These are phyloP conservation scores for Amanita rubescens DNA, from an alignment of 768 basidiomycete genomes.

Conservation along the genomic window DNA sequence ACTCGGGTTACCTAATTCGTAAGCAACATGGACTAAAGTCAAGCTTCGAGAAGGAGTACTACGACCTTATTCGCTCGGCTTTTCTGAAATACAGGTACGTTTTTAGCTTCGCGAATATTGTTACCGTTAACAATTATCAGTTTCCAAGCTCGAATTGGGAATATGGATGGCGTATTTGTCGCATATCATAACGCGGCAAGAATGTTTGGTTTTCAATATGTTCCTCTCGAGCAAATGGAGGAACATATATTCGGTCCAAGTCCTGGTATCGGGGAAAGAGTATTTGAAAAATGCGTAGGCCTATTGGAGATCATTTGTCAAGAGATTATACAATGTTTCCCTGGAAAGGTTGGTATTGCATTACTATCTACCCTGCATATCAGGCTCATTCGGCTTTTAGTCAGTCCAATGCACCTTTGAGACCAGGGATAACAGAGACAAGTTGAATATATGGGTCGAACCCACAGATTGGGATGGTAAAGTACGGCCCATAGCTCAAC, in stretches of 20 bases:
- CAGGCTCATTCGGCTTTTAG: slow-evolving; percentile 20
- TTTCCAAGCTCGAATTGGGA: slow-evolving; percentile 92
- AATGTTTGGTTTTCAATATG: slow-evolving; percentile 92
- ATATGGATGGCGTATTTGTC: slow-evolving; percentile 92
- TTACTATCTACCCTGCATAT: not conserved
- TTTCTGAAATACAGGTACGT: slow-evolving; percentile 87
- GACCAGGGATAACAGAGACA: slow-evolving; percentile 32
- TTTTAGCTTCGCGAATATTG: not conserved
- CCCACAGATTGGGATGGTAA: slow-evolving; percentile 42
- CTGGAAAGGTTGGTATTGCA: slow-evolving; percentile 44
- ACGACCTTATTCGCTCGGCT: slow-evolving; percentile 88
- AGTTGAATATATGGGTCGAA: slow-evolving; percentile 62
- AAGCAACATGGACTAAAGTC: slow-evolving; percentile 52
- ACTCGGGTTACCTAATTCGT: slow-evolving; percentile 71
- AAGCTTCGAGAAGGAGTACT: slow-evolving; percentile 92
- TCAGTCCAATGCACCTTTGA: slow-evolving; percentile 58
- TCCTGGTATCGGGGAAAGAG: slow-evolving; percentile 52
- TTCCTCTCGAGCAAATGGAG: slow-evolving; percentile 86
- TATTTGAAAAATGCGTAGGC: slow-evolving; percentile 69
- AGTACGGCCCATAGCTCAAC: slow-evolving; percentile 45
- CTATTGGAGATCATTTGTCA: slow-evolving; percentile 63
- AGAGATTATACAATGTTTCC: slow-evolving; percentile 53
- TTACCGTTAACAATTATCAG: slow-evolving; percentile 26
- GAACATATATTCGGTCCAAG: slow-evolving; percentile 58
- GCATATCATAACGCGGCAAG: slow-evolving; percentile 83